Conservation (phyloP, 345 rosid species). For the Euclidium syriacum region DNA sequence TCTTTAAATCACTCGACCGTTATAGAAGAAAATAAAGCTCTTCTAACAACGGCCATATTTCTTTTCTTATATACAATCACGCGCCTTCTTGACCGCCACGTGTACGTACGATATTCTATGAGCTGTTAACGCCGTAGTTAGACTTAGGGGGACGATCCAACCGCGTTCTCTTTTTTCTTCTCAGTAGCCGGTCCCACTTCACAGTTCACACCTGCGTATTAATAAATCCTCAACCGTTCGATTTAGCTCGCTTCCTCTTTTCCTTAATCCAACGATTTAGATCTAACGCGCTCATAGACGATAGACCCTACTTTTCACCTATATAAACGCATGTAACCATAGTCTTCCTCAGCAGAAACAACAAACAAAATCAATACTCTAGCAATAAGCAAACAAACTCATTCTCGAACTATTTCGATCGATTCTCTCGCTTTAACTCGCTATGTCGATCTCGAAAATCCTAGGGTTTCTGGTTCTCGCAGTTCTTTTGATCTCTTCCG, state of each 20-base stretch:
- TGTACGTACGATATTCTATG: not conserved
- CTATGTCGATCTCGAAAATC: not conserved
- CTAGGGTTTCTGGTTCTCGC: not conserved
- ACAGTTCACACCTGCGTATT: not conserved
- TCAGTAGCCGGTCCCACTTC: not conserved
- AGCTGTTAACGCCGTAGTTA: not conserved
- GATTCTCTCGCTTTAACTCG: not conserved
- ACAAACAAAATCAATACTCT: not conserved
- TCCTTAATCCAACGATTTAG: not conserved
- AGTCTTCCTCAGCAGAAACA: not conserved
- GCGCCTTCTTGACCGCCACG: not conserved
- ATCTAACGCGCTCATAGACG: not conserved
- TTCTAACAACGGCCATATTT: slow-evolving; percentile 4
- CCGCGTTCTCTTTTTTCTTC: not conserved
- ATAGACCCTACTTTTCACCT: not conserved
- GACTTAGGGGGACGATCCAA: not conserved
- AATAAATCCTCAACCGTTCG: not conserved
- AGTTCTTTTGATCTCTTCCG: slow-evolving; percentile 3
- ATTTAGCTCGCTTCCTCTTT: not conserved
- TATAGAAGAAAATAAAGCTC: not conserved
- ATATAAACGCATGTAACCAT: not conserved
- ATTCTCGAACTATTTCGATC: not conserved
- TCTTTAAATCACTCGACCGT: not conserved
- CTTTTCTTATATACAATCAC: not conserved
- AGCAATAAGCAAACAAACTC: not conserved